A percentile compares a stretch with the other conserved stretches of the same genome.
These are phyloP conservation scores for Fistulinella staudtii DNA, from an alignment of 1,284 basidiomycete genomes.

Conservation along the genomic window DNA sequence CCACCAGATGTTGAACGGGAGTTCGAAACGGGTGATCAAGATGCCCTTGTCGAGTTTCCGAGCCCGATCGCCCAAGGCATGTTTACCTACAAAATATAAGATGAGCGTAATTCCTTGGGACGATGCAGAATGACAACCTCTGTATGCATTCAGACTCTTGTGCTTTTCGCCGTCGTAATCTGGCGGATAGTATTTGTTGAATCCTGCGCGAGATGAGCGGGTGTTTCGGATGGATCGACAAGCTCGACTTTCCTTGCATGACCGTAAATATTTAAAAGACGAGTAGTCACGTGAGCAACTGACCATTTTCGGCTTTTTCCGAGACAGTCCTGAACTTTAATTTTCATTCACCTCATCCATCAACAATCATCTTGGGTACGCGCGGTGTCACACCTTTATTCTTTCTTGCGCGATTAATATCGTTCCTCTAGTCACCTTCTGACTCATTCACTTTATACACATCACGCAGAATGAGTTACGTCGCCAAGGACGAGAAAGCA, in stretches of 20 bases:
- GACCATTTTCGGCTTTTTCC: constrained; percentile 14
- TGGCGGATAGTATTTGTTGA: constrained; percentile 93
- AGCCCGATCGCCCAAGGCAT: constrained; percentile 89
- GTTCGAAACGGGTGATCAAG: constrained; percentile 87
- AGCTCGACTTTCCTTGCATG: constrained; percentile 37
- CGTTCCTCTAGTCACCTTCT: constrained; percentile 64
- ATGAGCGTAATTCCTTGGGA: constrained; percentile 10
- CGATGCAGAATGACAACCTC: constrained; percentile 43
- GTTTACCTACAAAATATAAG: constrained; percentile 66
- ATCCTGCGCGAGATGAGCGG: constrained; percentile 44
- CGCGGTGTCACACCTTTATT: constrained; percentile 5
- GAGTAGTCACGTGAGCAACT: constrained; percentile 14
- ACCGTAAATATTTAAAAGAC: constrained; percentile 7
- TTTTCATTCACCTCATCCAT: constrained; percentile 13
- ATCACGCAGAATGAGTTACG: constrained; percentile 88
- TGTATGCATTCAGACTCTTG: constrained; percentile 77
- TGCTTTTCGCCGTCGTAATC: constrained; percentile 84
- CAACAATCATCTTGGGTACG: constrained; percentile 25
- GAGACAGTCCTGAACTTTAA: constrained; percentile 28
- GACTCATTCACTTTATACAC: constrained; percentile 49
- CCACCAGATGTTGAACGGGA: constrained; percentile 99
- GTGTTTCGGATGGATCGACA: neutral
- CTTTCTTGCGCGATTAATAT: constrained; percentile 1
- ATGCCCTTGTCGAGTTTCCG: constrained; percentile 93
- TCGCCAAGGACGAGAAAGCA: constrained; percentile 99